Percentiles rank a stretch among this genome's conserved stretches.
phyloP scores from a whole-genome alignment of 75 land plant species.

The Pinus taeda region DNA sequence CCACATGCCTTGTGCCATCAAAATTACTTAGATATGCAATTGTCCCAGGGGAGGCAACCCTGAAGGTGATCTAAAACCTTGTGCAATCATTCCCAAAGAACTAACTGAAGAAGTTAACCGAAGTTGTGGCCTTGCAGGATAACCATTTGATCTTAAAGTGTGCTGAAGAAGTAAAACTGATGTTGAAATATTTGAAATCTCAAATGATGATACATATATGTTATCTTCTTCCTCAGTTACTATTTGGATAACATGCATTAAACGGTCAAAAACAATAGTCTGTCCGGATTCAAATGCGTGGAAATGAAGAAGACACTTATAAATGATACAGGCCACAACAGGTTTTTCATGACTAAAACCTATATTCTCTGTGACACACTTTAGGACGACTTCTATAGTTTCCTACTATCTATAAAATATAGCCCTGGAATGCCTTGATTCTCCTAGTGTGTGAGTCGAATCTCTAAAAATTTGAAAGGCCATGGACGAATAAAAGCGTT shows the following conservation, averaged over 20 bases:
- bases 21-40: too few relatives aligned
- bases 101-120: too few relatives aligned
- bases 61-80: too few relatives aligned
- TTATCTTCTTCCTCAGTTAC: constrained; percentile 87
- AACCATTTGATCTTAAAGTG: too few relatives aligned
- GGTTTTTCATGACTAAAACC: constrained; percentile 86
- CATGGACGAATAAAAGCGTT: not conserved
- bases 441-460: constrained; percentile 35
- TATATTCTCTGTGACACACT: constrained; percentile 76
- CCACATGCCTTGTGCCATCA: constrained; percentile 73
- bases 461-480: constrained; percentile 43
- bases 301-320: constrained; percentile 83
- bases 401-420: constrained; percentile 74
- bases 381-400: constrained; percentile 69
- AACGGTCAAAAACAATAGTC: constrained; percentile 77
- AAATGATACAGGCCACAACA: constrained; percentile 84
- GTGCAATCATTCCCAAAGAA: too few relatives aligned
- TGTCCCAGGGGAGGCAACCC: too few relatives aligned
- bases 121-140: too few relatives aligned
- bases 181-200: too few relatives aligned
- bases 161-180: too few relatives aligned
- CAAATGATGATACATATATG: too few relatives aligned
- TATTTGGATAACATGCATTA: constrained; percentile 77
- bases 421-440: constrained; percentile 53
- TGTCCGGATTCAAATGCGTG: constrained; percentile 90